Evolutionary conservation across 1,284 basidiomycete species (phyloP).

Genomic region (Rugosomyces carneus): DNA sequence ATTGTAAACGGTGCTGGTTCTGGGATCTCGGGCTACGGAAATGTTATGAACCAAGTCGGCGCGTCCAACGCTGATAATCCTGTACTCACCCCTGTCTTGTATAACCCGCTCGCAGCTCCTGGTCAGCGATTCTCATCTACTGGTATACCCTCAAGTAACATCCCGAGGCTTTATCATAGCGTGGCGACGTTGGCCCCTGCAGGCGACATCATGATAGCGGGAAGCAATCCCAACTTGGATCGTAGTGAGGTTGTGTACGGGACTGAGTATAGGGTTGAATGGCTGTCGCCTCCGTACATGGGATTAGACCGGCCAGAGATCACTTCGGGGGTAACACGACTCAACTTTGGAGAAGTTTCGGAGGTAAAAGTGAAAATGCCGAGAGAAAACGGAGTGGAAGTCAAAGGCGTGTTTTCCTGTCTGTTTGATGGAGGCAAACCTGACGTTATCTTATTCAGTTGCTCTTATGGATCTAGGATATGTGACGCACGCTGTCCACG

Average conservation of each 20-base stretch:
- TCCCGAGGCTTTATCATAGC: conserved; percentile 42
- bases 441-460: too few species aligned
- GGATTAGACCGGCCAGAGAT: conserved; percentile 31
- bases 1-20: conserved; percentile 41
- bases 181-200: conserved; percentile 28
- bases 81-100: too few species aligned
- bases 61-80: conserved; percentile 43
- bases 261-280: conserved; percentile 42
- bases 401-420: too few species aligned
- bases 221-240: conserved; percentile 52
- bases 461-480: conserved; percentile 44
- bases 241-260: conserved; percentile 23
- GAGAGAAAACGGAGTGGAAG: too few species aligned
- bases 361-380: too few species aligned
- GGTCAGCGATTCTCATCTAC: conserved; percentile 41
- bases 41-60: conserved; percentile 29
- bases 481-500: conserved; percentile 42
- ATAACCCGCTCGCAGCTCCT: conserved; percentile 39
- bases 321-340: too few species aligned
- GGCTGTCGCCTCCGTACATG: conserved; percentile 42
- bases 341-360: too few species aligned
- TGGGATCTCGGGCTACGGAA: conserved; percentile 44
- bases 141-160: conserved; percentile 39
- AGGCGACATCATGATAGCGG: conserved; percentile 41
- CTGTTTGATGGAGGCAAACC: too few species aligned